A percentile compares a stretch with the other conserved stretches of the same genome.
Conservation (phyloP, 805 yeast species). For the Phaffomyces opuntiae region DNA sequence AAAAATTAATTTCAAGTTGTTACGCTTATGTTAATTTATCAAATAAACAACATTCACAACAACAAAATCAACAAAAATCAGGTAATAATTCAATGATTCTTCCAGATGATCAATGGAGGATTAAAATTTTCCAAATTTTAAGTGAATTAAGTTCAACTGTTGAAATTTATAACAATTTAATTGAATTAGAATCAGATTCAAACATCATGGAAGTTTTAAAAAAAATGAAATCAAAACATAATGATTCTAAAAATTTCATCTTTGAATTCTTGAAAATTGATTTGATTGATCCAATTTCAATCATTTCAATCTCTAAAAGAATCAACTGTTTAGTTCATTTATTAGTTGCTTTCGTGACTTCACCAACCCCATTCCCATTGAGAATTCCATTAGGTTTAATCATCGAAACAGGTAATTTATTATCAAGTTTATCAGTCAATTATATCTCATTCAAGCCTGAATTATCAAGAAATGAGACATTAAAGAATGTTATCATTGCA, state of each 20-base stretch:
- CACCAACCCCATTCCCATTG: constrained; percentile 49
- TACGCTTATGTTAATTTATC: constrained; percentile 51
- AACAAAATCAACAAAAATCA: constrained; percentile 21
- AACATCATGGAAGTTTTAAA: constrained; percentile 37
- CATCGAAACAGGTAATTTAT: constrained; percentile 43
- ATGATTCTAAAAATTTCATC: constrained; percentile 19
- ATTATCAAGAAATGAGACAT: constrained; percentile 43
- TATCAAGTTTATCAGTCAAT: constrained; percentile 47
- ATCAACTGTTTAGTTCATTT: constrained; percentile 39
- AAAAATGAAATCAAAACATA: constrained; percentile 29
- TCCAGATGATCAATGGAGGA: constrained; percentile 39
- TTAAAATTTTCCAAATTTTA: constrained; percentile 40
- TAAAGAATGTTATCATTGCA: constrained; percentile 36
- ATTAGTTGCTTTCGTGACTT: constrained; percentile 37
- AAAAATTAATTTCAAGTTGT: constrained; percentile 37
- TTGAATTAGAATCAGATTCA: constrained; percentile 50
- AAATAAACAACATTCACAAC: constrained; percentile 30
- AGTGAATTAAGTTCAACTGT: constrained; percentile 49
- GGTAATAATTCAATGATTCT: constrained; percentile 25
- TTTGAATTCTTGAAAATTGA: constrained; percentile 53
- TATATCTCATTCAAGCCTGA: constrained; percentile 52
- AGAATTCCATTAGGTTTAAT: constrained; percentile 59
- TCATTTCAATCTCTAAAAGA: constrained; percentile 47
- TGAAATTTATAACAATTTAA: constrained; percentile 48
- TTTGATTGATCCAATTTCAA: constrained; percentile 44